Evolutionary conservation across 352 stramenopile genomes (phyloP).

Genomic region (Globisporangium barbulae): DNA sequence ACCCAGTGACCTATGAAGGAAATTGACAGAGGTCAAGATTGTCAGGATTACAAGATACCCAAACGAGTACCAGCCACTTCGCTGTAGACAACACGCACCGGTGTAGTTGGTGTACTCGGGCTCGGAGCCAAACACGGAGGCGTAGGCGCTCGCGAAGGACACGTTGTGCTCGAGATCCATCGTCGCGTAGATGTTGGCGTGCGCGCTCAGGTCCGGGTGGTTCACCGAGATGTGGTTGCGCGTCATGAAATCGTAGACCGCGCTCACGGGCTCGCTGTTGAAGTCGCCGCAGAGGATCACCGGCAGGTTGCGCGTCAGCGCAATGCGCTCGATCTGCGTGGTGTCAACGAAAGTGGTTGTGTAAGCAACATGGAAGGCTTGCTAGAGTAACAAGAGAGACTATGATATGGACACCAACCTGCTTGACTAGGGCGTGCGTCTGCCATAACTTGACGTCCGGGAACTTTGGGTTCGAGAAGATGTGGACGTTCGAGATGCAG

Average conservation of each 20-base stretch:
- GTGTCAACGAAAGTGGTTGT: neutral
- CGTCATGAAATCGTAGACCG: slow-evolving; percentile 97
- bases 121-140: slow-evolving; percentile 94
- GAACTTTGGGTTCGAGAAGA: slow-evolving; percentile 98
- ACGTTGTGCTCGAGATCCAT: slow-evolving; percentile 92
- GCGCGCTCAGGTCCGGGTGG: slow-evolving; percentile 88
- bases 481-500: slow-evolving; percentile 97
- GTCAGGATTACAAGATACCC: neutral
- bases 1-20: slow-evolving; percentile 85
- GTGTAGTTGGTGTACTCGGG: slow-evolving; percentile 99
- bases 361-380: neutral
- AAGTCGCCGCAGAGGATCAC: slow-evolving; percentile 99
- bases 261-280: slow-evolving; percentile 96
- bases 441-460: slow-evolving; percentile 99
- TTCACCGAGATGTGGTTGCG: slow-evolving; percentile 80
- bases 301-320: slow-evolving; percentile 77
- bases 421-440: slow-evolving; percentile 82
- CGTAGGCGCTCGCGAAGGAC: slow-evolving; percentile 93
- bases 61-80: no score
- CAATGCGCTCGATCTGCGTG: slow-evolving; percentile 69
- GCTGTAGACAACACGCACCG: slow-evolving; percentile 28
- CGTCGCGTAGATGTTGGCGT: slow-evolving; percentile 34
- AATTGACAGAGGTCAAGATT: neutral
- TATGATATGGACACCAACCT: slow-evolving; percentile 30
- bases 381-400: neutral